Evolutionary conservation across 805 yeast genomes (phyloP), one percentile per base, ranked within the genome.

Genomic region (Wickerhamia fluorescens): DNA sequence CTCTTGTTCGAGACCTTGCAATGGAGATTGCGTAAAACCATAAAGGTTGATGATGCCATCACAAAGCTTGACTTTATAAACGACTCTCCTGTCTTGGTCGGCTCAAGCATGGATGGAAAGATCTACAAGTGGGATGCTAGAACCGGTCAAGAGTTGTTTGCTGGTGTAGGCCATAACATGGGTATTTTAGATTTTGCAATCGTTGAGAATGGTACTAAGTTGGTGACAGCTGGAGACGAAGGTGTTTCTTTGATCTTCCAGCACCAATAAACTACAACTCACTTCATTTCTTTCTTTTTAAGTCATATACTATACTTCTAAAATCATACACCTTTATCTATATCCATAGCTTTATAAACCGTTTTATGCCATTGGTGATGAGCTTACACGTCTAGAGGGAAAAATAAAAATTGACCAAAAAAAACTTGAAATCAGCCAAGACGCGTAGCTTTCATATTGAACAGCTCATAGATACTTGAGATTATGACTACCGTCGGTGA

Each of bases 191-290:
- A 86, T 45, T 89, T 92, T 50, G 76, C 80, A 12, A 49, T 79
- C 24, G 72, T 76, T 33, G 76, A 73, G 23, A 59, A 71, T 25
- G 89, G 86, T 16, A 67, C 70, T 29, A 77, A 78, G 51, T 47
- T 92, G 25, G 69, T 87, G 20, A 85, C 96, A 13, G 98, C 96
- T 9, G 96, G 96, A 40, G 98, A 92, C 53, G 98, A 92, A 56
- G 95, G 95, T 42, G 96, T 92, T 18, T 75, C 94, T 8, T 63
- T 89, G 40, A 73, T 89, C 7, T 87, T 76, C 44, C 64, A 40
- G 25, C 34, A 34, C 26, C 34, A 43, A 30, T 27, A 36, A 31
- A 25, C 12, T 25, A 22, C 19, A 25, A n/a, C n/a, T n/a, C n/a
- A n/a, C n/a, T n/a, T n/a, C n/a, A n/a, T n/a, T n/a, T n/a, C n/a